Evolutionary conservation across 2,329 filamentous ascomycete species (phyloP).

Genomic region (Fonsecaea multimorphosa): DNA sequence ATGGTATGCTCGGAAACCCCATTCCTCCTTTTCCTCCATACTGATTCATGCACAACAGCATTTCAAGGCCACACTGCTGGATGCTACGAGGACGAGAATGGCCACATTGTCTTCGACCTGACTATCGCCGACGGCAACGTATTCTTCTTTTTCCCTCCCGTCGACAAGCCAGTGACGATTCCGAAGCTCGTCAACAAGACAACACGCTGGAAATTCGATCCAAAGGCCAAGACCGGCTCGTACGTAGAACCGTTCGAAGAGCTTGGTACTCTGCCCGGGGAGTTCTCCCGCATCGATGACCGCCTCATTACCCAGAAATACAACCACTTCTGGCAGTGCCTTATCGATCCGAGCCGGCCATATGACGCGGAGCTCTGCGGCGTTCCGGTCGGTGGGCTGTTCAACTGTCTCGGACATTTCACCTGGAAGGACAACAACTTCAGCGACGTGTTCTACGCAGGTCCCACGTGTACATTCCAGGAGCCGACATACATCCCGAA

Average conservation of each 20-base stretch:
- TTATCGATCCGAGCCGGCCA: constrained; percentile 35
- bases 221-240: constrained; percentile 42
- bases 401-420: constrained; percentile 35
- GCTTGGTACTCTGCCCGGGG: constrained; percentile 43
- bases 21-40: not conserved
- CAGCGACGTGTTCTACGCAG: constrained; percentile 41
- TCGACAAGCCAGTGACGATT: constrained; percentile 22
- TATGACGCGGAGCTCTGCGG: constrained; percentile 43
- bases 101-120: constrained; percentile 55
- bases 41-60: constrained; percentile 11
- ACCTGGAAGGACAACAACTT: constrained; percentile 28
- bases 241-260: constrained; percentile 46
- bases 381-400: constrained; percentile 33
- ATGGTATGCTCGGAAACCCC: constrained; percentile 41
- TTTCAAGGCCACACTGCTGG: constrained; percentile 58
- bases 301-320: constrained; percentile 51
- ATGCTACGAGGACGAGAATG: constrained; percentile 56
- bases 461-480: constrained; percentile 41
- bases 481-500: constrained; percentile 43
- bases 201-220: constrained; percentile 43
- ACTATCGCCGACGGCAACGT: constrained; percentile 39
- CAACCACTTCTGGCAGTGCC: constrained; percentile 55
- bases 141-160: constrained; percentile 44
- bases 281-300: constrained; percentile 43
- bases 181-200: constrained; percentile 35